phyloP scores from a whole-genome alignment of 2,329 filamentous ascomycete genomes.

The Fusarium beomiforme region DNA sequence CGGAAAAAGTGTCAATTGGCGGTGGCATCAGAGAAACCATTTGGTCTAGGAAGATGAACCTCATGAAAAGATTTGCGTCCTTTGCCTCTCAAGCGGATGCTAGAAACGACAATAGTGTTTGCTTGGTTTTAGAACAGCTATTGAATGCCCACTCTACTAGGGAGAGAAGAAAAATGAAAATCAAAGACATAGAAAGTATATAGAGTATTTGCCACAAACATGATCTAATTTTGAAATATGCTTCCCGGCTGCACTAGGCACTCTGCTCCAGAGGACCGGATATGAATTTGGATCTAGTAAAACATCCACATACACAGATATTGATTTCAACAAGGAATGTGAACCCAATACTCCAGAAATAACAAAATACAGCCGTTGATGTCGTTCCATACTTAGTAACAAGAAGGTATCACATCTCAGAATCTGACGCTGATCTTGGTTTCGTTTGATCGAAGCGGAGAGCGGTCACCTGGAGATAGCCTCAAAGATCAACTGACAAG shows the following conservation, averaged over 20 bases:
- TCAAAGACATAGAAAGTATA: background rate
- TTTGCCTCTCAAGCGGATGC: accelerated
- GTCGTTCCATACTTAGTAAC: conserved; percentile 7
- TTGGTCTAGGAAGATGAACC: no score
- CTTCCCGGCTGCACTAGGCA: background rate
- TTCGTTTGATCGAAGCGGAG: background rate
- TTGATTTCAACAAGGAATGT: background rate
- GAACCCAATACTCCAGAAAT: background rate
- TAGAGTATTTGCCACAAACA: background rate
- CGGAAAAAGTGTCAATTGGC: conserved; percentile 1
- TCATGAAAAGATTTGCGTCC: no score
- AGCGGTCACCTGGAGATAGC: background rate
- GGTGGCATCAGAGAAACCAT: conserved; percentile 3
- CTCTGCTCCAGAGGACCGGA: background rate
- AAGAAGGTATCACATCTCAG: background rate
- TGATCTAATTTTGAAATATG: background rate
- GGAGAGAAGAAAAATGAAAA: background rate
- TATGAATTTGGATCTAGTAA: background rate
- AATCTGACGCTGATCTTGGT: background rate
- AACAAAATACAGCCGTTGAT: conserved; percentile 5
- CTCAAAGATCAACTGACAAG: background rate
- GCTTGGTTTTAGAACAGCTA: accelerated
- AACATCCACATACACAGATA: background rate
- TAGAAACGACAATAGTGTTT: accelerated
- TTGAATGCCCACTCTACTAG: accelerated